These are phyloP conservation scores for Beauveria pseudobassiana DNA, from an alignment of 2,329 filamentous ascomycete genomes.

Conservation along the genomic window DNA sequence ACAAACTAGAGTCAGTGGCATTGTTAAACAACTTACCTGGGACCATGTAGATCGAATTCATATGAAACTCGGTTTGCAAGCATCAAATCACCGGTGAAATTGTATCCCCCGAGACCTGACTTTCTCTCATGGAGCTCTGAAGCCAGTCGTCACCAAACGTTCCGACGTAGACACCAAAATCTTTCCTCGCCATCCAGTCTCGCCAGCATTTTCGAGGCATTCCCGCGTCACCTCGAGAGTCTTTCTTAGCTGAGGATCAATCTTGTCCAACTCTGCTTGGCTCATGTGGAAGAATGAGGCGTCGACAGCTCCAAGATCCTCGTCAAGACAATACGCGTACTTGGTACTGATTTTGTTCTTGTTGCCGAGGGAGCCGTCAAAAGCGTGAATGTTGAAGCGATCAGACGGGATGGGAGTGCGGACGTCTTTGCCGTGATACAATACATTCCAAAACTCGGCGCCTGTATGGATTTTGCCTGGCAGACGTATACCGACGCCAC, in stretches of 20 bases:
- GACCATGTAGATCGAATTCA: constrained; percentile 24
- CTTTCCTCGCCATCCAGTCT: constrained; percentile 17
- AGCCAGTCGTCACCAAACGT: constrained; percentile 24
- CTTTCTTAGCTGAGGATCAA: constrained; percentile 25
- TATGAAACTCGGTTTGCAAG: constrained; percentile 25
- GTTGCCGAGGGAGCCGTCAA: too few species aligned
- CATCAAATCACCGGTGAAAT: constrained; percentile 17
- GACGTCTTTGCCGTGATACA: too few species aligned
- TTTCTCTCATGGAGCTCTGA: constrained; percentile 7
- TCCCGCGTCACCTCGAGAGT: constrained; percentile 22
- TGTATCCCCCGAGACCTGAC: constrained; percentile 18
- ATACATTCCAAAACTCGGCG: too few species aligned
- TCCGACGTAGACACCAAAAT: constrained; percentile 24
- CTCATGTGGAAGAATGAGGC: neutral
- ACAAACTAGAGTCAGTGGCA: too few species aligned
- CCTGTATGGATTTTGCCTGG: too few species aligned
- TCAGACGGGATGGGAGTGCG: too few species aligned
- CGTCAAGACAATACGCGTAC: too few species aligned
- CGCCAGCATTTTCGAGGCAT: constrained; percentile 21
- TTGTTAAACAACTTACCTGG: neutral
- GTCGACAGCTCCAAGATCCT: neutral
- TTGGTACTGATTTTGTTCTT: too few species aligned
- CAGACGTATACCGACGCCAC: too few species aligned
- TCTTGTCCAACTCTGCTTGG: constrained; percentile 9
- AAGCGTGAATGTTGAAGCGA: too few species aligned